Evolutionary conservation across 129 eudicot genomes (phyloP), one percentile per base, ranked within the genome.

Genomic region (Ambrosia artemisiifolia): DNA sequence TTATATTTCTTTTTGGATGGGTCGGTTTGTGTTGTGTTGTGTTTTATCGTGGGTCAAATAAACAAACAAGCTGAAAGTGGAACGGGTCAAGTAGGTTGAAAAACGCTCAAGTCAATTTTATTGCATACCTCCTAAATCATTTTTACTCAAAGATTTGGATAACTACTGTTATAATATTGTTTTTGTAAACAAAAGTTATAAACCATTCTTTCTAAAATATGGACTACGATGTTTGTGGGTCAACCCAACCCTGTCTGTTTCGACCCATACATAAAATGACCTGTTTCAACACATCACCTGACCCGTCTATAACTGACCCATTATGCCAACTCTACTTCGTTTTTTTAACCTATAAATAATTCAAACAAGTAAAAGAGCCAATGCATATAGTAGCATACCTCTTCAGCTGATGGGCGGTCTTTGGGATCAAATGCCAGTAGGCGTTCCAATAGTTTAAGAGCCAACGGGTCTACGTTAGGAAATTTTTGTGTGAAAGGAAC

Each of bases 351-450:
- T 7, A 35, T 50, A 44, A 46, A 28, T 57, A 40, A 28, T 12
- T 20, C 28, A 30, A 19, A 40, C 59, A 57, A 69, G 34, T 11
- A 18, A 11, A 16, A 44, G 12, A 35, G 63, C 5, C 0, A 32
- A 40, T 59, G n/a, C 42, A 59, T 59, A 14, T 43, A 67, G 44
- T 56, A 42, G 30, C 68, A 44, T 77, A 87, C 96, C 85, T 89
- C 96, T 79, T 89, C 95, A 74, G 98, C 96, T 55, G 96, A 82
- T 56, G 96, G 96, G 32, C 96, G 88, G 63, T 90, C 95, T 86
- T 85, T 93, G 51, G 96, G 96, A 75, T 93, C 96, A 84, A 93
- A 93, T 47, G 98, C 90, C 53, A 93, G 84, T 35, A 93, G 78
- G 56, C 85, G 86, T 73, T 93, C 95, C 7, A 93, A 83, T 47